phyloP scores from a whole-genome alignment of 345 rosid genomes.

The Viola odorata region DNA sequence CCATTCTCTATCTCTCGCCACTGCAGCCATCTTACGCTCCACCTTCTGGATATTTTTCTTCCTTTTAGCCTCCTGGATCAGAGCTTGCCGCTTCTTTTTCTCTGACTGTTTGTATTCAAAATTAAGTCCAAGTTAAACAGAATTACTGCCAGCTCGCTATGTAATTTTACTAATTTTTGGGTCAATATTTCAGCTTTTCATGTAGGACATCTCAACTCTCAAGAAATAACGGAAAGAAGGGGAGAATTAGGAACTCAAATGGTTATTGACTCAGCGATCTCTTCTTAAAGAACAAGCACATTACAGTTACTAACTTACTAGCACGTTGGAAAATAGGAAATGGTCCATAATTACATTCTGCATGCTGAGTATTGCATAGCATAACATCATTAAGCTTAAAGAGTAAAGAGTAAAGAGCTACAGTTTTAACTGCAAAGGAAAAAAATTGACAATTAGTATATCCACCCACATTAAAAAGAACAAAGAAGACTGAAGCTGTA shows the following conservation, averaged over 20 bases:
- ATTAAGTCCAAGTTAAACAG: background rate
- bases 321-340: no score
- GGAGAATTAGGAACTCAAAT: no score
- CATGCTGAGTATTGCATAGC: no score
- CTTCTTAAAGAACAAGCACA: no score
- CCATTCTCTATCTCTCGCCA: conserved; percentile 91
- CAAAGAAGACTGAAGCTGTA: no score
- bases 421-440: background rate
- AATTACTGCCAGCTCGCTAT: no score
- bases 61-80: conserved; percentile 71
- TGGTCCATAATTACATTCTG: no score
- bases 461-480: background rate
- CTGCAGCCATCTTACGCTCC: conserved; percentile 80
- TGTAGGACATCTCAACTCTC: background rate
- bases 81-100: conserved; percentile 84
- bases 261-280: no score
- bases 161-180: no score
- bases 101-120: conserved; percentile 55
- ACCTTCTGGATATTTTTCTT: conserved; percentile 53
- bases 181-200: background rate
- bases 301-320: no score
- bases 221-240: no score
- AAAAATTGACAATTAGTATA: background rate
- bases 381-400: background rate
- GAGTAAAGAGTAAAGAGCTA: background rate